Evolutionary conservation across 75 land plant genomes (phyloP).

Genomic region (Larix kaempferi): DNA sequence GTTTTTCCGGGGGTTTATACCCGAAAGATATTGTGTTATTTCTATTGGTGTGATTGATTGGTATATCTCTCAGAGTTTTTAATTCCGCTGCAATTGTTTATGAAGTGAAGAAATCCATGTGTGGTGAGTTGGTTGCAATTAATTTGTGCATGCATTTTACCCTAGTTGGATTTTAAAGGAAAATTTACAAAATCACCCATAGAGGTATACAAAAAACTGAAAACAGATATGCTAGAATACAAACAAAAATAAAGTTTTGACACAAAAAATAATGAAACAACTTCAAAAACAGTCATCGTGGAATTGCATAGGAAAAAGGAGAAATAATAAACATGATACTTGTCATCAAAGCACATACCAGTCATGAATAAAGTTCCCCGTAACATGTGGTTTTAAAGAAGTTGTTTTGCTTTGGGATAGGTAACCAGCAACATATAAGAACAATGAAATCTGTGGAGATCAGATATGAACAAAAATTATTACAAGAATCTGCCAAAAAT

Average conservation of each 20-base stretch:
- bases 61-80: too few relatives aligned
- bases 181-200: background rate
- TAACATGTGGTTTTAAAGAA: conserved; percentile 75
- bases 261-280: background rate
- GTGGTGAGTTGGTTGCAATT: too few relatives aligned
- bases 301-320: background rate
- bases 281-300: background rate
- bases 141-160: too few relatives aligned
- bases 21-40: too few relatives aligned
- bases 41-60: too few relatives aligned
- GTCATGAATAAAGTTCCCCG: conserved; percentile 76
- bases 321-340: background rate
- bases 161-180: too few relatives aligned
- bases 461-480: background rate
- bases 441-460: conserved; percentile 47
- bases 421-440: conserved; percentile 51
- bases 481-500: background rate
- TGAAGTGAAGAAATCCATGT: too few relatives aligned
- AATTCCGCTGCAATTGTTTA: too few relatives aligned
- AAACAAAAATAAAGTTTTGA: background rate
- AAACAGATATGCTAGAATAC: background rate
- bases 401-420: conserved; percentile 46
- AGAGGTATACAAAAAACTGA: background rate
- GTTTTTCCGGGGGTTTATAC: too few relatives aligned
- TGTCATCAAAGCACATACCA: conserved; percentile 38